phyloP scores from a whole-genome alignment of 169 alveolate species.

The Eimeria necatrix region DNA sequence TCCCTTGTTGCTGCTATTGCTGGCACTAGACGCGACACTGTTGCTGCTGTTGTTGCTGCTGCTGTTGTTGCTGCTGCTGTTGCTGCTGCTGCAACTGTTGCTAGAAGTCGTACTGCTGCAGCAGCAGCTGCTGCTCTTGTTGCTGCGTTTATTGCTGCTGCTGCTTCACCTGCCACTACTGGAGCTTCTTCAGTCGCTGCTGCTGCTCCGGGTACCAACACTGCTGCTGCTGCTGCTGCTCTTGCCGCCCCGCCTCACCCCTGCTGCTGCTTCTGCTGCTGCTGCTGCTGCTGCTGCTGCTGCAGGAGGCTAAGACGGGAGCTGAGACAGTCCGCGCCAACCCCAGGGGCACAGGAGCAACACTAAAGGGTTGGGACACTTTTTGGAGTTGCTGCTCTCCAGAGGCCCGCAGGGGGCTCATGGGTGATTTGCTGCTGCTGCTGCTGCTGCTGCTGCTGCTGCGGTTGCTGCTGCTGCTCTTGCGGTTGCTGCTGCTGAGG shows the following conservation, averaged over 20 bases:
- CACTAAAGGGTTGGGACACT: not conserved
- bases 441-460: slow-evolving; percentile 52
- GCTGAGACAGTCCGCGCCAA: not conserved
- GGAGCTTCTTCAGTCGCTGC: not conserved
- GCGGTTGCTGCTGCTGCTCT: slow-evolving; percentile 22
- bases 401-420: slow-evolving; percentile 34
- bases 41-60: not conserved
- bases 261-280: not conserved
- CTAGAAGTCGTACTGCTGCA: not conserved
- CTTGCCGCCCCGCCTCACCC: too few species aligned
- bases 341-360: slow-evolving; percentile 23
- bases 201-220: not conserved
- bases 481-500: slow-evolving; percentile 29
- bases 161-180: not conserved
- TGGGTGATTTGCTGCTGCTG: slow-evolving; percentile 50
- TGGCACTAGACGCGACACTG: not conserved
- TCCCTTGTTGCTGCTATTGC: not conserved
- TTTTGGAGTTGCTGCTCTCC: slow-evolving; percentile 47
- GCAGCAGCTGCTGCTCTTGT: not conserved
- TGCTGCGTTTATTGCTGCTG: slow-evolving; percentile 5
- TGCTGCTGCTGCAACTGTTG: not conserved
- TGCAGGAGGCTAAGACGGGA: slow-evolving; percentile 55
- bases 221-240: slow-evolving; percentile 30
- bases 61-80: slow-evolving; percentile 1
- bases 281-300: slow-evolving; percentile 24